Evolutionary conservation across 345 rosid genomes (phyloP).

Genomic region (Populus simonii): DNA sequence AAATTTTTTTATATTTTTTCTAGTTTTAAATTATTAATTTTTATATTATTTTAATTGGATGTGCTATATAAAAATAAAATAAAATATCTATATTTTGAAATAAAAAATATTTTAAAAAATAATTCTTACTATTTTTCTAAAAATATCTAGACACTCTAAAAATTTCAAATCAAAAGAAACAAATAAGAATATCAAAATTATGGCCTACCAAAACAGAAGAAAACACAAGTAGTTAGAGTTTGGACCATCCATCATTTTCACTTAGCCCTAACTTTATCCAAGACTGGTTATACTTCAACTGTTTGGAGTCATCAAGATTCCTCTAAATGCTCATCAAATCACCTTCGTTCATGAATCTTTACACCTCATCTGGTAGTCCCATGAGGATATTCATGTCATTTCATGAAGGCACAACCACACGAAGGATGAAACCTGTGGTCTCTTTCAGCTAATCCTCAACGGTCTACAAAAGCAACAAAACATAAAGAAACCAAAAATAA

Average conservation of each 20-base stretch:
- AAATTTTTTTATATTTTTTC: no score
- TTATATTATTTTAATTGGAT: no score
- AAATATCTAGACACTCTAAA: background rate
- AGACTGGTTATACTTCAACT: background rate
- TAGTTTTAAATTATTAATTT: no score
- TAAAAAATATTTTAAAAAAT: no score
- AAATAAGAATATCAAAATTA: background rate
- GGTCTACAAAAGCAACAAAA: slow-evolving; percentile 20
- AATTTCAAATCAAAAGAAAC: background rate
- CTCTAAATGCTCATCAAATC: background rate
- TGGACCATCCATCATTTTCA: slow-evolving; percentile 21
- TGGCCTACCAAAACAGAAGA: background rate
- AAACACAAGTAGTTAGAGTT: background rate
- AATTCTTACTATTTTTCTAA: no score
- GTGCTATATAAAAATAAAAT: no score
- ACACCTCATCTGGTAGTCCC: no score
- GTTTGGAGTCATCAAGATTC: background rate
- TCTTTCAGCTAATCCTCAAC: slow-evolving; percentile 24
- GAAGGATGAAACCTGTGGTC: background rate
- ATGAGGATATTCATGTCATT: slow-evolving; percentile 24
- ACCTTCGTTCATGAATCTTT: background rate
- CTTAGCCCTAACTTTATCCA: background rate
- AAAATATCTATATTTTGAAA: no score
- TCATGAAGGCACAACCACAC: background rate
- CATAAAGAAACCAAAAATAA: background rate